Evolutionary conservation across 495 filamentous ascomycete genomes (phyloP).

Genomic region (Penicillium fimorum): DNA sequence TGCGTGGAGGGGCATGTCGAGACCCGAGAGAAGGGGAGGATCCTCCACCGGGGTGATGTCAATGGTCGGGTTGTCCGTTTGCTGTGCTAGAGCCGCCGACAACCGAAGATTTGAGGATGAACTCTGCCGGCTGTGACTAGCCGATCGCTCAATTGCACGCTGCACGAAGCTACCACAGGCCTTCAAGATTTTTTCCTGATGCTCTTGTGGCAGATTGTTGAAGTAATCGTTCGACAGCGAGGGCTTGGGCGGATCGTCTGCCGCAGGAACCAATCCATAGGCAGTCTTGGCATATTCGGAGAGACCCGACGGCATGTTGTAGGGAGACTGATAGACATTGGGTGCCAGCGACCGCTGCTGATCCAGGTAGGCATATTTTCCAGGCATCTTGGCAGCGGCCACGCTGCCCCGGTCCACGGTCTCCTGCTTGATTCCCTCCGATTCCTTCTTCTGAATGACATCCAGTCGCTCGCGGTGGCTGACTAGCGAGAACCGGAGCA

Average conservation of each 20-base stretch:
- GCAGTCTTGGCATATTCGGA: constrained; percentile 46
- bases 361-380: constrained; percentile 46
- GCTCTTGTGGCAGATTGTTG: constrained; percentile 38
- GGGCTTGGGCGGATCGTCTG: constrained; percentile 39
- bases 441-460: constrained; percentile 46
- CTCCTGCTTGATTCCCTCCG: constrained; percentile 40
- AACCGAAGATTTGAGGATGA: constrained; percentile 45
- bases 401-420: constrained; percentile 34
- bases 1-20: constrained; percentile 47
- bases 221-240: constrained; percentile 50
- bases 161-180: constrained; percentile 50
- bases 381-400: constrained; percentile 37
- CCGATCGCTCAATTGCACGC: constrained; percentile 41
- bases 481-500: constrained; percentile 50
- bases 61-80: constrained; percentile 49
- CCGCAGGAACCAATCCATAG: constrained; percentile 37
- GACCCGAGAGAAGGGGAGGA: constrained; percentile 35
- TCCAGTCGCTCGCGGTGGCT: constrained; percentile 48
- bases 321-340: constrained; percentile 49
- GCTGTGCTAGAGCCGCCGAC: constrained; percentile 43
- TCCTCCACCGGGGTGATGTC: constrained; percentile 49
- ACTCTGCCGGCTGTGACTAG: constrained; percentile 46
- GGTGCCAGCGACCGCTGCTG: constrained; percentile 43
- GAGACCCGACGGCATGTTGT: constrained; percentile 48
- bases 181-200: constrained; percentile 48